phyloP scores from a whole-genome alignment of 805 yeast genomes.

The Lipomyces yamadae region DNA sequence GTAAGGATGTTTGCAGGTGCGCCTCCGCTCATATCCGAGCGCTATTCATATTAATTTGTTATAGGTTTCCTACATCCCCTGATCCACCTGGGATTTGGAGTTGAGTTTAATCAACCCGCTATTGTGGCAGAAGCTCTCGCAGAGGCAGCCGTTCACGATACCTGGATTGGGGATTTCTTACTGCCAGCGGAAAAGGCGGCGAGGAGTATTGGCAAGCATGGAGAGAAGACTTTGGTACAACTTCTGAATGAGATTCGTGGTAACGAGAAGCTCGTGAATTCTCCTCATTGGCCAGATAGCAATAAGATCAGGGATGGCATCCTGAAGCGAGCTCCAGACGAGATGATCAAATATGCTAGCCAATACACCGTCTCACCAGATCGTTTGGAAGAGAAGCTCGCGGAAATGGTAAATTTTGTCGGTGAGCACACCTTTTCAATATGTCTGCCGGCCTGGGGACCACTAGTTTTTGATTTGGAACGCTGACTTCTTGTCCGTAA shows the following conservation, averaged over 20 bases:
- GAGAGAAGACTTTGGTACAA: background rate
- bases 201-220: background rate
- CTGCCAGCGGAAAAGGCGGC: conserved; percentile 4
- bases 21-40: background rate
- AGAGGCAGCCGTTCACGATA: background rate
- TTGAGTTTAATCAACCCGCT: conserved; percentile 1
- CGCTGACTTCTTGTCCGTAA: background rate
- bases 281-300: background rate
- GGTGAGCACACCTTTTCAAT: background rate
- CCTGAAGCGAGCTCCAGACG: background rate
- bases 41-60: background rate
- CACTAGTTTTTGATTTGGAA: background rate
- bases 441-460: background rate
- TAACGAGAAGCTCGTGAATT: background rate
- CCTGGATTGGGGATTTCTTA: background rate
- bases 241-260: background rate
- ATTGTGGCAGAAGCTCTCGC: conserved; percentile 3
- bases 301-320: conserved; percentile 2
- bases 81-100: background rate
- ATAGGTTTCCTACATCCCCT: background rate
- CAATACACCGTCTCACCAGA: background rate
- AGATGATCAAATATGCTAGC: background rate
- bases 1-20: conserved; percentile 1
- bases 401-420: background rate
- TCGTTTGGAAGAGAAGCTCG: conserved; percentile 1